A percentile compares a stretch with the other conserved stretches of the same genome.
phyloP scores from a whole-genome alignment of 2,329 filamentous ascomycete species.

The Aureobasidium namibiae region DNA sequence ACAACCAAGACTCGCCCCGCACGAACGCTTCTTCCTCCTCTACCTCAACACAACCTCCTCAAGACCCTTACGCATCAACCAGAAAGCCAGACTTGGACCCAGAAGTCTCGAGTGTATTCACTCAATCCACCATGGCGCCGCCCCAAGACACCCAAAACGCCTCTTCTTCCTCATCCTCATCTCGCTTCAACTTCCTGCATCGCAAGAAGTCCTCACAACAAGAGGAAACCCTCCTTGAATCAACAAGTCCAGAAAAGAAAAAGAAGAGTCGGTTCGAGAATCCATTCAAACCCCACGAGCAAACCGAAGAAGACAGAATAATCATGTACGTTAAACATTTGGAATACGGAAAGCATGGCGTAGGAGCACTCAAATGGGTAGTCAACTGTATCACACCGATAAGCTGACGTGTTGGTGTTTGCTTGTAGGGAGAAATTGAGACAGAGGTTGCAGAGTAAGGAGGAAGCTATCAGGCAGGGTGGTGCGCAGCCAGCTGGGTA shows the following conservation, averaged over 20 bases:
- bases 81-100: neutral
- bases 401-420: no score
- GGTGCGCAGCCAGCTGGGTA: neutral
- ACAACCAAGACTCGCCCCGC: neutral
- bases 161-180: neutral
- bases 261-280: constrained; percentile 1
- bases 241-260: neutral
- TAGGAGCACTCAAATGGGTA: no score
- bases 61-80: neutral
- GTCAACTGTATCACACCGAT: no score
- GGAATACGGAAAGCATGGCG: no score
- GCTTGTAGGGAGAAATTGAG: neutral
- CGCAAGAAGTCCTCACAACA: neutral
- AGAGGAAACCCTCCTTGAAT: neutral
- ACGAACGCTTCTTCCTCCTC: neutral
- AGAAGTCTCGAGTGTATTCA: neutral
- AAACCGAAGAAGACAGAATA: neutral
- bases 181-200: neutral
- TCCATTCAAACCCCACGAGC: neutral
- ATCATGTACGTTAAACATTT: no score
- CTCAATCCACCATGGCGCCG: neutral
- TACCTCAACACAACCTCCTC: neutral
- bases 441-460: neutral
- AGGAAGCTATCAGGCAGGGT: neutral
- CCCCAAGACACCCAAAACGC: neutral